phyloP scores from a whole-genome alignment of 257 asterid species.

The Lycium barbarum region DNA sequence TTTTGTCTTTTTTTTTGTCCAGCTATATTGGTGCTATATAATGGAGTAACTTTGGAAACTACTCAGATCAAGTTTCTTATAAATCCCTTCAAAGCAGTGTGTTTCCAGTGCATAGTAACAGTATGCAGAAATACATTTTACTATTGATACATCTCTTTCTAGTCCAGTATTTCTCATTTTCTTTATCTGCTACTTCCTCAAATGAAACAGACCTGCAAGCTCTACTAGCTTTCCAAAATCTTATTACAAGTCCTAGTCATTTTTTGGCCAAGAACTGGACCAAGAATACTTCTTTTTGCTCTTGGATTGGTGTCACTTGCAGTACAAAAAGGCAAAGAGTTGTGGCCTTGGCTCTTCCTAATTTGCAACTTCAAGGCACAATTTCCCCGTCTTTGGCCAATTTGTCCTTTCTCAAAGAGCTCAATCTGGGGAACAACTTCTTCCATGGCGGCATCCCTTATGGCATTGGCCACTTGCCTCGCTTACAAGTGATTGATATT shows the following conservation, averaged over 20 bases:
- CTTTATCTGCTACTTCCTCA: slow-evolving; percentile 24
- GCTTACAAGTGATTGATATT: background rate
- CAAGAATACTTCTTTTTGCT: slow-evolving; percentile 32
- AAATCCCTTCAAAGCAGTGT: background rate
- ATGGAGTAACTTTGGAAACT: background rate
- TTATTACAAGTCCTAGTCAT: slow-evolving; percentile 34
- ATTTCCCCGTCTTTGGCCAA: slow-evolving; percentile 42
- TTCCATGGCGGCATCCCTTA: slow-evolving; percentile 29
- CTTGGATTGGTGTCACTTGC: slow-evolving; percentile 48
- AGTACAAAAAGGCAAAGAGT: slow-evolving; percentile 33
- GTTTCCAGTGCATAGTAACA: background rate
- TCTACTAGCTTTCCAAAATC: slow-evolving; percentile 39
- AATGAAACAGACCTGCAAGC: slow-evolving; percentile 36
- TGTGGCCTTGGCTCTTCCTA: slow-evolving; percentile 34
- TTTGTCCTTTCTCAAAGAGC: slow-evolving; percentile 42
- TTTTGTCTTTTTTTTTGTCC: no score
- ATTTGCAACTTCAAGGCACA: slow-evolving; percentile 40
- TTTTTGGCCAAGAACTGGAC: slow-evolving; percentile 40
- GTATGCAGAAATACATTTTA: slow-evolving; percentile 7
- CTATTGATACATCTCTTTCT: slow-evolving; percentile 14
- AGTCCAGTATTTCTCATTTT: background rate
- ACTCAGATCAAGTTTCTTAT: background rate
- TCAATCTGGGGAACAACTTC: slow-evolving; percentile 33
- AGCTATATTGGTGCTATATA: no score
- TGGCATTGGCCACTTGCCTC: slow-evolving; percentile 20